Percentiles rank a stretch among this genome's conserved stretches.
These are phyloP conservation scores for Boletus sp. DNA, from an alignment of 768 basidiomycete genomes.

Conservation along the genomic window DNA sequence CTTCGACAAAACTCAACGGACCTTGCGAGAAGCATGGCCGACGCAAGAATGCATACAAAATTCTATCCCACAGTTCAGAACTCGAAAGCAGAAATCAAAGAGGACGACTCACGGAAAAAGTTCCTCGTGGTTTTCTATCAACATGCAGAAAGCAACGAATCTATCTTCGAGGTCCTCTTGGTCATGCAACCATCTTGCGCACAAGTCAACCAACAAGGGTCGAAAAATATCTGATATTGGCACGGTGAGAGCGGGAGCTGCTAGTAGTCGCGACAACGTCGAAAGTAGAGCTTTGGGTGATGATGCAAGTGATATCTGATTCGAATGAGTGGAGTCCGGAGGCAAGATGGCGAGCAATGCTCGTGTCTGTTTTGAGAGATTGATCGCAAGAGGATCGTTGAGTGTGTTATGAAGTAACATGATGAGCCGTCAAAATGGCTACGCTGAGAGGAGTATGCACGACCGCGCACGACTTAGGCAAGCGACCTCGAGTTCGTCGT, in stretches of 20 bases:
- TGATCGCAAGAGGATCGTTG: conserved; percentile 58
- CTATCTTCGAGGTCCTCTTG: conserved; percentile 46
- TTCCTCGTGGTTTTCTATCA: conserved; percentile 69
- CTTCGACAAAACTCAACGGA: conserved; percentile 48
- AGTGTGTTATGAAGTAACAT: conserved; percentile 16
- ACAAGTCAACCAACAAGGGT: conserved; percentile 76
- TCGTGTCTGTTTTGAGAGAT: conserved; percentile 52
- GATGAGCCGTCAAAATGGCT: neutral
- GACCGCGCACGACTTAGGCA: neutral
- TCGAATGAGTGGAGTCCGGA: conserved; percentile 37
- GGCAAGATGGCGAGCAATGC: conserved; percentile 45
- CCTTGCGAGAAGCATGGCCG: conserved; percentile 45
- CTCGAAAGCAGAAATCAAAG: conserved; percentile 1
- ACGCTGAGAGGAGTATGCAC: neutral
- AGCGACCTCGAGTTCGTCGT: neutral
- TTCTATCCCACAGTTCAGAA: conserved; percentile 34
- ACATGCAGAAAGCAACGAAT: conserved; percentile 55
- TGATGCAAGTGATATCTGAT: conserved; percentile 37
- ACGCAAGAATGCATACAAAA: conserved; percentile 51
- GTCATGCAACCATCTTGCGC: conserved; percentile 75
- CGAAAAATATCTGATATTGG: conserved; percentile 63
- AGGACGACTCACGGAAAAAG: conserved; percentile 56
- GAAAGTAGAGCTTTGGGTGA: conserved; percentile 45
- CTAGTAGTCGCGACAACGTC: conserved; percentile 57
- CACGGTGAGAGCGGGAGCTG: conserved; percentile 58